A percentile compares a stretch with the other conserved stretches of the same genome.
phyloP scores from a whole-genome alignment of 139 green algal genomes.

The Eudorina sp. region DNA sequence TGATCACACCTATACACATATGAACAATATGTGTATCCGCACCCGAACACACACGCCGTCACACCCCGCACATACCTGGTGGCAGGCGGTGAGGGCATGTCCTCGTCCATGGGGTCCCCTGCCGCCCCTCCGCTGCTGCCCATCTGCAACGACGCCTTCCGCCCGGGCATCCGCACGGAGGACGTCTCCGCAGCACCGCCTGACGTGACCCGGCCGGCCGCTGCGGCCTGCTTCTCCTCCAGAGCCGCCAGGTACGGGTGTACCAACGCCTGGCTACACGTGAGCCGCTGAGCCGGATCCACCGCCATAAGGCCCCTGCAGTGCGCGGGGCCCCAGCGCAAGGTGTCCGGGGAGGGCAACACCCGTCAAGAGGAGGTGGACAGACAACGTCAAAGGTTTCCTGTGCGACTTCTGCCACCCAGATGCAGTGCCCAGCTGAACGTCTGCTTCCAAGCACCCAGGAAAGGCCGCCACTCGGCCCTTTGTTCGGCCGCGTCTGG shows the following conservation, averaged over 20 bases:
- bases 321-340: background rate
- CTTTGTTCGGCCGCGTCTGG: too few species aligned
- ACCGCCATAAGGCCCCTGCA: constrained; percentile 68
- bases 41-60: too few species aligned
- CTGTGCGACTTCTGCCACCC: too few species aligned
- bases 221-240: background rate
- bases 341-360: too few species aligned
- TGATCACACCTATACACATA: too few species aligned
- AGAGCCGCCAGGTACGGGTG: constrained; percentile 74
- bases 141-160: constrained; percentile 42
- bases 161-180: background rate
- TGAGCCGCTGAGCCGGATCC: constrained; percentile 66
- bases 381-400: too few species aligned
- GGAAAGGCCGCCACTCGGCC: too few species aligned
- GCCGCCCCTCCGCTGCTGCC: constrained; percentile 6
- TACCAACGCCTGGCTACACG: constrained; percentile 55
- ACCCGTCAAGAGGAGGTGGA: too few species aligned
- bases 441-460: too few species aligned
- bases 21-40: too few species aligned
- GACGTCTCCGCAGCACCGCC: background rate
- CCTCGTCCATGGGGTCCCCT: constrained; percentile 48
- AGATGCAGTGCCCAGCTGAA: too few species aligned
- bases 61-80: constrained; percentile 15
- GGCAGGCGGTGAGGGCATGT: constrained; percentile 39
- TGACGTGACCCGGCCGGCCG: background rate